phyloP scores from a whole-genome alignment of 305 asterid genomes.

The Fraxinus sp. region DNA sequence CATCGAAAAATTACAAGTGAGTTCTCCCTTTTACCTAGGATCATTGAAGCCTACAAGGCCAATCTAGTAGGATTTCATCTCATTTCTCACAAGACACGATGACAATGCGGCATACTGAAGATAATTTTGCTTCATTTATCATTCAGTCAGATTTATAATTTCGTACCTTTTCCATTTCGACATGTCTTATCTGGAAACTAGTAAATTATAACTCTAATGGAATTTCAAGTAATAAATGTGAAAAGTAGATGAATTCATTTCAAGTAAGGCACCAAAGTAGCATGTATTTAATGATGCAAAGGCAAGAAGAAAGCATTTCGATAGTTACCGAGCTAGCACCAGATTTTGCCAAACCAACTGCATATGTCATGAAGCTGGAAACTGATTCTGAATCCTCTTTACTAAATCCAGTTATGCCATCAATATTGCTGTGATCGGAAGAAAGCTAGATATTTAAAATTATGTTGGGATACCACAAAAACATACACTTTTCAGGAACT shows the following conservation, averaged over 20 bases:
- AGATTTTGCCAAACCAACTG: constrained; percentile 61
- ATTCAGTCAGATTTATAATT: neutral
- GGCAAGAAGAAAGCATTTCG: neutral
- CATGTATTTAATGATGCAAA: neutral
- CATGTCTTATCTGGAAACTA: neutral
- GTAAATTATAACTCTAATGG: neutral
- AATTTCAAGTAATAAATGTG: neutral
- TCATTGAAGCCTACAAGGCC: neutral
- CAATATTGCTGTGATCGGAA: constrained; percentile 38
- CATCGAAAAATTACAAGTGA: neutral
- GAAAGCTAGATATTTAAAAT: neutral
- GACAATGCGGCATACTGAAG: neutral
- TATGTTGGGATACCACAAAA: neutral
- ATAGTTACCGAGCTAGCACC: constrained; percentile 26
- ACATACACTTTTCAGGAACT: neutral
- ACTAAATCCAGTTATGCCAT: constrained; percentile 80
- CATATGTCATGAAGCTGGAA: constrained; percentile 58
- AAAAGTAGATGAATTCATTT: neutral
- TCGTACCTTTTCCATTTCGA: neutral
- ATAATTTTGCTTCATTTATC: neutral
- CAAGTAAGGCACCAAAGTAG: neutral
- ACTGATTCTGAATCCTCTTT: constrained; percentile 55
- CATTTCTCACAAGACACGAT: neutral
- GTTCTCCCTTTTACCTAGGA: neutral
- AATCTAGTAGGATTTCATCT: neutral